Base-by-base conservation (phyloP, 306 rosid species). In the Chamaecrista fasciculata region DNA sequence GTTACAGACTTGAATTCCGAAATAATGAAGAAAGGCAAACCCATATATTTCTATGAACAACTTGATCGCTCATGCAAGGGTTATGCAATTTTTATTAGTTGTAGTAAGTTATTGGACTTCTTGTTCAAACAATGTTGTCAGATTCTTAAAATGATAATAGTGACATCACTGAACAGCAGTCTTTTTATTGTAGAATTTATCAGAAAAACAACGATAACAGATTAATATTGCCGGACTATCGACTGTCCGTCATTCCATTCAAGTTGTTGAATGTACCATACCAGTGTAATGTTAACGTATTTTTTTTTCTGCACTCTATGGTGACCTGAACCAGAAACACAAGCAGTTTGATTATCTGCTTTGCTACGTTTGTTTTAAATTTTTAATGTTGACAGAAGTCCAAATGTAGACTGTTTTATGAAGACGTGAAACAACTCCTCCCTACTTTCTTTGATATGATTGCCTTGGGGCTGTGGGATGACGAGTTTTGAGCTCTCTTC, bases 381-480 rank as follows among this genome's bases (percentile, higher is more conserved):
- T 8, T 8, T 28, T 4, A 44, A 18, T 15, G 26, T 40, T 2
- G 19, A 19, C 47, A 5, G 14, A 19, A 33, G 29, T 12, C 20
- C 56, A 42, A 26, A 23, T 0, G 25, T 31, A 28, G 48, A 14
- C 23, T 19, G 28, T 20, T 10, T 14, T 47, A 15, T 15, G 16
- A 40, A 48, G 52, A 58, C 25, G 44, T 31, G 34, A 68, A 28
- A 33, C 46, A 50, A 20, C 63, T 39, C 67, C 16, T 75, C 46
- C 64, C 63, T 51, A 8, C 39, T 20, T 76, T 76, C 72, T 80
- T 83, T 62, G 76, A 74, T 25, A 80, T 77, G 36, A 11, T 21
- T 55, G 73, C 61, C 59, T 70, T 80, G 3, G 77, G 77, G 50
- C 66, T 55, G 21, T 73, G 74, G 2, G 40, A 29, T n/a, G 73